A percentile compares a stretch with the other conserved stretches of the same genome.
Conservation (phyloP, 2,329 filamentous ascomycete species). For the Colletotrichum sp. region DNA sequence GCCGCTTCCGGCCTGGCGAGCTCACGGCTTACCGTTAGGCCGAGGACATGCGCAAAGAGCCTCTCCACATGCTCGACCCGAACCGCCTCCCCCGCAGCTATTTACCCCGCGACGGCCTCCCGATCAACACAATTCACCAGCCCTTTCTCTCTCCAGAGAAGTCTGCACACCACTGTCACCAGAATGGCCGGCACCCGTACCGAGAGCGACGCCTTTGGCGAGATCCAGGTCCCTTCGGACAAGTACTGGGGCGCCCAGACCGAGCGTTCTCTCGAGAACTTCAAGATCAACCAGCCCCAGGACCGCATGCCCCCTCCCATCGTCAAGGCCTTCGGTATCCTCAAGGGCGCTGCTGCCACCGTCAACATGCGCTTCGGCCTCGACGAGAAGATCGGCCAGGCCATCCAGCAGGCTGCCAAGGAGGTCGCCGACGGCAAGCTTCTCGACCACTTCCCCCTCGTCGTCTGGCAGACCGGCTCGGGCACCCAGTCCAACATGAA, state of each 20-base stretch:
- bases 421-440: slow-evolving; percentile 96
- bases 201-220: slow-evolving; percentile 97
- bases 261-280: slow-evolving; percentile 94
- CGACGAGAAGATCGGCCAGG: slow-evolving; percentile 75
- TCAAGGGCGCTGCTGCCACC: slow-evolving; percentile 94
- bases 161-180: slow-evolving; percentile 48
- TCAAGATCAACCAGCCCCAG: slow-evolving; percentile 98
- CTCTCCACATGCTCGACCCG: slow-evolving; percentile 21
- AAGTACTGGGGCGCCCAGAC: slow-evolving; percentile 99
- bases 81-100: slow-evolving; percentile 16
- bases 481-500: slow-evolving; percentile 99
- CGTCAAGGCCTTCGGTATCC: slow-evolving; percentile 91
- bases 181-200: slow-evolving; percentile 69
- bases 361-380: slow-evolving; percentile 97
- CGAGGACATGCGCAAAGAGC: slow-evolving; percentile 21
- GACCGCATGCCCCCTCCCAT: slow-evolving; percentile 97
- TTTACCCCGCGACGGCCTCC: slow-evolving; percentile 16
- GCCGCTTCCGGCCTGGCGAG: slow-evolving; percentile 21
- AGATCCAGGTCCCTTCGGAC: slow-evolving; percentile 88
- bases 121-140: slow-evolving; percentile 6
- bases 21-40: slow-evolving; percentile 17
- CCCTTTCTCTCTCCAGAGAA: slow-evolving; percentile 16
- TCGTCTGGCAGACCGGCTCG: slow-evolving; percentile 99
- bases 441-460: slow-evolving; percentile 95
- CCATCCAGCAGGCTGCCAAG: slow-evolving; percentile 91